Evolutionary conservation across 768 basidiomycete genomes (phyloP).

Genomic region (Lyophyllum atratum): DNA sequence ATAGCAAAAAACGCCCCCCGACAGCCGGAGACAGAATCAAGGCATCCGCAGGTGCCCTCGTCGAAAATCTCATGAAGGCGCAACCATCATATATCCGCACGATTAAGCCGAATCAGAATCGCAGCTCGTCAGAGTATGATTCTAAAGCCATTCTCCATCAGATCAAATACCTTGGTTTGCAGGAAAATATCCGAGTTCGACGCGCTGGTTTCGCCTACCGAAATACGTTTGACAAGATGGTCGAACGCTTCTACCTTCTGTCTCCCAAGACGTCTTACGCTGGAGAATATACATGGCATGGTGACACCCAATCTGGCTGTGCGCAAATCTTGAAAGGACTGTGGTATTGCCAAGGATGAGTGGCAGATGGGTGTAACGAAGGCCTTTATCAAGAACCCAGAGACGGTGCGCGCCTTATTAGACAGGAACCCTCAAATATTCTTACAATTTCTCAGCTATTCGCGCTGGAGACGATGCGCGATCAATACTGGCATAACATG

Average conservation of each 20-base stretch:
- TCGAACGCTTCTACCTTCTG: conserved; percentile 95
- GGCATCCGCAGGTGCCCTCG: conserved; percentile 93
- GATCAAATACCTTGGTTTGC: conserved; percentile 97
- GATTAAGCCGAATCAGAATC: conserved; percentile 98
- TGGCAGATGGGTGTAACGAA: conserved; percentile 99
- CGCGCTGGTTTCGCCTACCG: conserved; percentile 98
- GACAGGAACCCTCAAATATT: no score
- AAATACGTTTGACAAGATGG: conserved; percentile 99
- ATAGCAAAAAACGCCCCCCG: conserved; percentile 96
- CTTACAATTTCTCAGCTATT: conserved; percentile 68
- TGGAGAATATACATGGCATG: conserved; percentile 97
- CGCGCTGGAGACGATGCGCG: conserved; percentile 97
- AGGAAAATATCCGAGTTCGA: conserved; percentile 97
- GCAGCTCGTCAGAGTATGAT: conserved; percentile 90
- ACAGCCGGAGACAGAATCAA: conserved; percentile 99
- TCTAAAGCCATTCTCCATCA: conserved; percentile 95
- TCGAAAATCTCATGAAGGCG: conserved; percentile 96
- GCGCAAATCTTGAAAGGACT: conserved; percentile 91
- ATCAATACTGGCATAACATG: conserved; percentile 99
- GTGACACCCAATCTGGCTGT: conserved; percentile 89
- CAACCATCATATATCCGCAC: conserved; percentile 99
- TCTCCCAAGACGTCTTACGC: conserved; percentile 97
- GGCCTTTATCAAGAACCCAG: conserved; percentile 99
- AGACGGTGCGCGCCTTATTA: conserved; percentile 64
- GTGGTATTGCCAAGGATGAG: conserved; percentile 93